These are phyloP conservation scores for Pythium scleroteichum DNA, from an alignment of 352 stramenopile genomes.

Conservation along the genomic window DNA sequence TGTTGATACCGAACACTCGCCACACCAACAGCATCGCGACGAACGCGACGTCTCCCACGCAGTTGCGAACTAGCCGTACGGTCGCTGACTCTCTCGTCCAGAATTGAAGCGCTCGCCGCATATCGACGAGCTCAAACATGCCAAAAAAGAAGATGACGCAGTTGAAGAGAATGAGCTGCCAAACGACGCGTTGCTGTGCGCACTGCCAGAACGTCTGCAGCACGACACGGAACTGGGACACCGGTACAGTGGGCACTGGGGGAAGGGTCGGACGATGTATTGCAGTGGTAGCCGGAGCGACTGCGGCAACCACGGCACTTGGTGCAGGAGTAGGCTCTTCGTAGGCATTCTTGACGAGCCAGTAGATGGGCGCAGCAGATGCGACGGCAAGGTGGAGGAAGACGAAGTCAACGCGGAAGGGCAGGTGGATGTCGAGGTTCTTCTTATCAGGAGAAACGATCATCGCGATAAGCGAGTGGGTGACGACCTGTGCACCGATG, in stretches of 20 bases:
- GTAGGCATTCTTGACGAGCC: conserved; percentile 30
- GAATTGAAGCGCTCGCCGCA: conserved; percentile 25
- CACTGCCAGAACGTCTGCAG: conserved; percentile 27
- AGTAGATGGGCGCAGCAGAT: conserved; percentile 34
- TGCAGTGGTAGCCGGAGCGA: background rate
- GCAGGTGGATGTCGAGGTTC: conserved; percentile 18
- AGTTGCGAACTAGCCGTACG: conserved; percentile 21
- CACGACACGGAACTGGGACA: conserved; percentile 19
- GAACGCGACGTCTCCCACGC: conserved; percentile 29
- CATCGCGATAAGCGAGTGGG: conserved; percentile 28
- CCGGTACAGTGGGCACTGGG: background rate
- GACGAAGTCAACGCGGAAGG: conserved; percentile 22
- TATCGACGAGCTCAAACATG: conserved; percentile 32
- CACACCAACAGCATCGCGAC: conserved; percentile 28
- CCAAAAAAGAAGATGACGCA: conserved; percentile 45
- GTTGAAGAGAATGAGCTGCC: conserved; percentile 48
- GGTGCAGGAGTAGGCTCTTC: conserved; percentile 17
- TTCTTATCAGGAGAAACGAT: conserved; percentile 10
- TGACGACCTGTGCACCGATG: conserved; percentile 29
- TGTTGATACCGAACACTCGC: conserved; percentile 26
- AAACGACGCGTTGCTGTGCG: conserved; percentile 46
- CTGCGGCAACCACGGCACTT: background rate
- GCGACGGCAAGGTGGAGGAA: conserved; percentile 35
- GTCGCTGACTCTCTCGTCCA: conserved; percentile 23
- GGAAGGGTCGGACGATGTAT: too few species aligned